Base-by-base conservation (phyloP, 1,139 yeast species). In the Saccharomyces hybrid region DNA sequence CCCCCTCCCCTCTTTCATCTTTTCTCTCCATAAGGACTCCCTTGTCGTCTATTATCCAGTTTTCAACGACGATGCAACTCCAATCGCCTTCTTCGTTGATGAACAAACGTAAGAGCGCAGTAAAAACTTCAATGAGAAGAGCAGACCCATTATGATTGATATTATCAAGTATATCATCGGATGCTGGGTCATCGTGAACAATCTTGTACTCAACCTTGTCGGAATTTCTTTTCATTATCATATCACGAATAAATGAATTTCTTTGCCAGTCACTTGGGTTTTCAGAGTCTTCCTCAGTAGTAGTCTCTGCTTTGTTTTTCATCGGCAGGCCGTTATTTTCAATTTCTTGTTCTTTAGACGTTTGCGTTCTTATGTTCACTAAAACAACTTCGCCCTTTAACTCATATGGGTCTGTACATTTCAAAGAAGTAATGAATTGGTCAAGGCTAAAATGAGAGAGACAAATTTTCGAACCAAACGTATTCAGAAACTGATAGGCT, bases 31-130 rank as follows among this genome's bases (percentile, higher is more conserved):
- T n/a, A 6, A 34, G 31, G 32, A 50, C 34, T 9, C 46, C 51
- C 9, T 44, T 44, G 26, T 50, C 41, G 20, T 50, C 51, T 29
- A 47, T 11, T 38, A 51, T 8, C 66, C 68, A 65, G 42, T 66
- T 67, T 16, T 69, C 75, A 13, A 66, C 67, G 0, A 71, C 72
- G 7, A 64, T 57, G 26, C 67, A 64, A 8, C 60, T 64, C 65
- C 72, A 71, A 28, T 68, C 70, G 8, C 72, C 72, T n/a, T 61
- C 61, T 53, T 70, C 73, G 54, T 65, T 59, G 8, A 68, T 60
- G 42, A 69, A 65, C 29, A 64, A 57, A 47, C 68, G 62, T 51
- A 56, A 59, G 55, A 56, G 57, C 55, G 66, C 61, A 16, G 61
- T 58, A 50, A 68, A 64, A 16, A 61, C 55, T 51, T 69, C 73